Percentiles rank a stretch among this genome's conserved stretches.
phyloP scores from a whole-genome alignment of 768 basidiomycete genomes.

The Xerocomellus chrysenteron region DNA sequence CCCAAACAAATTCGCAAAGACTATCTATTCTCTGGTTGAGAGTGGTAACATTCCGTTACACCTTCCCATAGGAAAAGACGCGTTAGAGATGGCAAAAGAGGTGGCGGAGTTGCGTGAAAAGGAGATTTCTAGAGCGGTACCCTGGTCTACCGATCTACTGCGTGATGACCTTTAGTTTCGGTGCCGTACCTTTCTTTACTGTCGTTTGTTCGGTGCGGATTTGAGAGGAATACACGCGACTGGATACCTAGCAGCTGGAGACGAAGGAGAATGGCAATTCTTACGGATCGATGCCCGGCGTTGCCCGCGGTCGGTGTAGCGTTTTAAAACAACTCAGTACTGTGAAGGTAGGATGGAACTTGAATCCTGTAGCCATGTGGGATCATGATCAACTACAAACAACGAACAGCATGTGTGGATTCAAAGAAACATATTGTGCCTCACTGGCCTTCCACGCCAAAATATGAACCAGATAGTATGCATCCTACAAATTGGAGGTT shows the following conservation, averaged over 20 bases:
- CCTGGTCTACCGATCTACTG: constrained; percentile 12
- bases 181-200: too few relatives aligned
- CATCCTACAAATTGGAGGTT: constrained; percentile 19
- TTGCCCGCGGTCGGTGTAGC: too few relatives aligned
- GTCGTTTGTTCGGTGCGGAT: too few relatives aligned
- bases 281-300: too few relatives aligned
- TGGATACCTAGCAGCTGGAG: too few relatives aligned
- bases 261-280: too few relatives aligned
- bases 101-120: background rate
- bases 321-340: too few relatives aligned
- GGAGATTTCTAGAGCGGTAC: background rate
- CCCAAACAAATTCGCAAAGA: constrained; percentile 7
- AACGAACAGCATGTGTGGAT: too few relatives aligned
- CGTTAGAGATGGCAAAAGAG: background rate
- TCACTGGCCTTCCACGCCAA: background rate
- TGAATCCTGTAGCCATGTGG: too few relatives aligned
- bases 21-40: constrained; percentile 4
- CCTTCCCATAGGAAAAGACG: constrained; percentile 14
- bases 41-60: constrained; percentile 11
- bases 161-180: background rate
- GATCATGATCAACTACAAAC: too few relatives aligned
- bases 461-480: constrained; percentile 11
- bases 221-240: background rate
- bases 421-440: too few relatives aligned
- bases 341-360: too few relatives aligned